These are phyloP conservation scores for Dryadomyces quercus-mongolicae DNA, from an alignment of 2,329 filamentous ascomycete species.

Conservation along the genomic window DNA sequence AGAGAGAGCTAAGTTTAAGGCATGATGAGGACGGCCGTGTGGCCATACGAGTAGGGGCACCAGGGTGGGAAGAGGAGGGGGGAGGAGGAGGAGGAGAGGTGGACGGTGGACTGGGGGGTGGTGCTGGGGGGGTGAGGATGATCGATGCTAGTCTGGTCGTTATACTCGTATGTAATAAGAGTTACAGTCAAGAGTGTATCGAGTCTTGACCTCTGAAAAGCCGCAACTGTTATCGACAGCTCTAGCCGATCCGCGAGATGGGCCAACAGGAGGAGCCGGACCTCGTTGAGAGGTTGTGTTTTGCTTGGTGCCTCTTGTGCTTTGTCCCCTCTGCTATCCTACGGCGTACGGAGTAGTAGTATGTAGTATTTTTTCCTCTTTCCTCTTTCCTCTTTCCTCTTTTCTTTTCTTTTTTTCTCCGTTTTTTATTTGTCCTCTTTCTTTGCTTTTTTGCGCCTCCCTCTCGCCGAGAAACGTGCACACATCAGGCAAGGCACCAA, in stretches of 20 bases:
- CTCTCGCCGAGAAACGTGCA: no score
- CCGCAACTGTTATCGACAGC: background rate
- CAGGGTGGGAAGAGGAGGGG: background rate
- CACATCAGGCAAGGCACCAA: no score
- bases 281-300: background rate
- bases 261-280: background rate
- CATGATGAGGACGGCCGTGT: background rate
- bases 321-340: background rate
- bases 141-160: constrained; percentile 2
- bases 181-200: constrained; percentile 1
- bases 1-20: background rate
- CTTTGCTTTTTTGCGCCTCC: background rate
- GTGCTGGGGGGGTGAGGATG: constrained; percentile 1
- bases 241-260: background rate
- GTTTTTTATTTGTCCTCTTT: background rate
- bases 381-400: background rate
- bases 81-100: background rate
- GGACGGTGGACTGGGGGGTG: background rate
- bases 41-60: background rate
- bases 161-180: constrained; percentile 4
- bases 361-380: background rate
- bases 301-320: background rate
- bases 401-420: background rate
- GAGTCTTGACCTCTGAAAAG: background rate
- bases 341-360: background rate